Conservation (phyloP, 176 grass and related monocot species). For the Cymbopogon citratus region DNA sequence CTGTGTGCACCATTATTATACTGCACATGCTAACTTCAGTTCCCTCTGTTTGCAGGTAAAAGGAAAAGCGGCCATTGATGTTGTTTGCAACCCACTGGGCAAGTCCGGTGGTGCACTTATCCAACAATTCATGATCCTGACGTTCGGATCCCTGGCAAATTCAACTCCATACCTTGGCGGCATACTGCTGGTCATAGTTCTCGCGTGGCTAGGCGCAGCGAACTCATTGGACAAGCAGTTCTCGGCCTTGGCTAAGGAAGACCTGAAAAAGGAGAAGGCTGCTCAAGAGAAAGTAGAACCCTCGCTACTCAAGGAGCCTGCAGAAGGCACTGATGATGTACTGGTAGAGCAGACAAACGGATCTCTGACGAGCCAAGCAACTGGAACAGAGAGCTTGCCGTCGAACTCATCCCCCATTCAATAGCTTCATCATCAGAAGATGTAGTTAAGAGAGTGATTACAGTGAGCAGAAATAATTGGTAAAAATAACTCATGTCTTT, state of each 20-base stretch:
- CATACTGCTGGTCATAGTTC: constrained; percentile 65
- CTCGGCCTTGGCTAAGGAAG: constrained; percentile 73
- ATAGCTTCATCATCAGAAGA: constrained; percentile 20
- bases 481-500: constrained; percentile 16
- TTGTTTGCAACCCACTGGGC: constrained; percentile 86
- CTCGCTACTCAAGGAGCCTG: constrained; percentile 15
- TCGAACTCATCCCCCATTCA: constrained; percentile 22
- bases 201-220: constrained; percentile 60
- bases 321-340: constrained; percentile 8
- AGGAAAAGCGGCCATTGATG: constrained; percentile 91
- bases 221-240: constrained; percentile 75
- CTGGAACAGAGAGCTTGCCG: constrained; percentile 20
- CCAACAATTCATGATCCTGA: constrained; percentile 83
- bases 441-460: constrained; percentile 19
- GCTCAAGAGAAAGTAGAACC: constrained; percentile 29
- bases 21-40: neutral
- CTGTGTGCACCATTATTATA: neutral
- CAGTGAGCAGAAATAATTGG: constrained; percentile 22
- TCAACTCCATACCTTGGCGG: constrained; percentile 85
- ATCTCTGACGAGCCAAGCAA: neutral
- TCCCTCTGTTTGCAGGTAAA: constrained; percentile 58
- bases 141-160: constrained; percentile 80
- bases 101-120: constrained; percentile 80
- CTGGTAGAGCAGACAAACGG: constrained; percentile 37
- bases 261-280: constrained; percentile 39